Percentiles rank a stretch among this genome's conserved stretches.
Conservation (phyloP, 345 rosid genomes). For the Anastatica hierochuntica region DNA sequence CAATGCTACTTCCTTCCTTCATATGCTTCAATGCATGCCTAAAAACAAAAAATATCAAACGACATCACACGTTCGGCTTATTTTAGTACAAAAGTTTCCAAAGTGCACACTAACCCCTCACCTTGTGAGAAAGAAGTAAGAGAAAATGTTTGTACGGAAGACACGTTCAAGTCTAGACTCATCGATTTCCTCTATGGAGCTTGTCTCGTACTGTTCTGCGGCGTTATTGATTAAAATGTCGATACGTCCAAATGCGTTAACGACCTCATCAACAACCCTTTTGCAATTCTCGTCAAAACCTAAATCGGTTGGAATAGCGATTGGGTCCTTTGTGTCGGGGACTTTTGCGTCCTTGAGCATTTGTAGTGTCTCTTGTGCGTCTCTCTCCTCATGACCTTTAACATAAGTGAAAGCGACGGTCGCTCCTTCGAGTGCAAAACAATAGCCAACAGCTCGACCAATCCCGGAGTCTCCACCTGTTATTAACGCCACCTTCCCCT, state of each 20-base stretch:
- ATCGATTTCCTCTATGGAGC: conserved; percentile 54
- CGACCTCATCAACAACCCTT: conserved; percentile 52
- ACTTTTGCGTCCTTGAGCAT: conserved; percentile 37
- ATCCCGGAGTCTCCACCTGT: conserved; percentile 87
- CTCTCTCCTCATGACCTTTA: conserved; percentile 56
- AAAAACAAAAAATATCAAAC: too few species aligned
- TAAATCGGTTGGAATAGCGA: conserved; percentile 42
- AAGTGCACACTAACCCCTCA: too few species aligned
- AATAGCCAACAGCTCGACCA: conserved; percentile 52
- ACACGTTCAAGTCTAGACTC: conserved; percentile 58
- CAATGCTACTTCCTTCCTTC: conserved; percentile 66
- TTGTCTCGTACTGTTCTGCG: conserved; percentile 48
- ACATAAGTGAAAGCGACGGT: conserved; percentile 69
- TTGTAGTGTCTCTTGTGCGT: conserved; percentile 47
- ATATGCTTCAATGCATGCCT: conserved; percentile 58
- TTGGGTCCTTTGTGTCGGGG: conserved; percentile 47
- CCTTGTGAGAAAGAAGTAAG: conserved; percentile 51
- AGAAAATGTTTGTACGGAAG: conserved; percentile 61
- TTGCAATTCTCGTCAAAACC: conserved; percentile 67
- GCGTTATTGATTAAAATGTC: conserved; percentile 65
- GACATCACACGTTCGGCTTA: neutral
- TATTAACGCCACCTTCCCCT: conserved; percentile 73
- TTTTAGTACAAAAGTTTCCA: too few species aligned
- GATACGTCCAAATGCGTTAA: conserved; percentile 43
- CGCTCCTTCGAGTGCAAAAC: conserved; percentile 52